These are phyloP conservation scores for Camelina hispida DNA, from an alignment of 345 rosid genomes.

Conservation along the genomic window DNA sequence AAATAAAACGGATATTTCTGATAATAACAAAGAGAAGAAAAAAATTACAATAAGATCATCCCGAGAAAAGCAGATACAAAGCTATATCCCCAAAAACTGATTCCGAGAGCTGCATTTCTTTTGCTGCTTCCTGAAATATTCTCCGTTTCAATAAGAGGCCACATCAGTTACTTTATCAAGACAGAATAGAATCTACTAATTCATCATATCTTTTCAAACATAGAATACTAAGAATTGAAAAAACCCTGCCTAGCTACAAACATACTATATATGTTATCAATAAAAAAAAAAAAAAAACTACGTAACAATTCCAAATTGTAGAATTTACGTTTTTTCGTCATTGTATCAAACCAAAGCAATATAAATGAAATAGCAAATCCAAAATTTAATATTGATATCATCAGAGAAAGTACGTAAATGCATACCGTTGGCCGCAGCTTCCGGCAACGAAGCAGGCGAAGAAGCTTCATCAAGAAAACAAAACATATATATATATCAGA, in stretches of 20 bases:
- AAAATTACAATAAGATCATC: neutral
- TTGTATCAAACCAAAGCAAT: neutral
- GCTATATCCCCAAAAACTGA: slow-evolving; percentile 25
- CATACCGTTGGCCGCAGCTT: slow-evolving; percentile 25
- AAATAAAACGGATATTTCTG: neutral
- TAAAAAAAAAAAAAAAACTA: neutral
- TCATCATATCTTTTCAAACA: neutral
- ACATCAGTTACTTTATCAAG: neutral
- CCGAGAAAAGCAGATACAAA: slow-evolving; percentile 21
- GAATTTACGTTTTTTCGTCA: neutral
- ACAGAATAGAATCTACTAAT: neutral
- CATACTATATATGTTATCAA: neutral
- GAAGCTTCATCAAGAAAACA: slow-evolving; percentile 29
- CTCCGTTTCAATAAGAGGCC: slow-evolving; percentile 35
- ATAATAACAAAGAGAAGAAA: neutral
- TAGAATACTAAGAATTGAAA: neutral
- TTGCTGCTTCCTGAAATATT: slow-evolving; percentile 7
- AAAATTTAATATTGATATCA: neutral
- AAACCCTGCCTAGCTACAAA: neutral
- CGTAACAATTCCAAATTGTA: neutral
- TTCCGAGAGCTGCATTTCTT: slow-evolving; percentile 4
- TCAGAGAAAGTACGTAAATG: neutral
- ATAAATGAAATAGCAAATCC: neutral
- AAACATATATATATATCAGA: slow-evolving; percentile 2
- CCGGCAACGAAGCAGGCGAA: slow-evolving; percentile 2